These are phyloP conservation scores for Knufia petricola DNA, from an alignment of 2,329 filamentous ascomycete species.

Conservation along the genomic window DNA sequence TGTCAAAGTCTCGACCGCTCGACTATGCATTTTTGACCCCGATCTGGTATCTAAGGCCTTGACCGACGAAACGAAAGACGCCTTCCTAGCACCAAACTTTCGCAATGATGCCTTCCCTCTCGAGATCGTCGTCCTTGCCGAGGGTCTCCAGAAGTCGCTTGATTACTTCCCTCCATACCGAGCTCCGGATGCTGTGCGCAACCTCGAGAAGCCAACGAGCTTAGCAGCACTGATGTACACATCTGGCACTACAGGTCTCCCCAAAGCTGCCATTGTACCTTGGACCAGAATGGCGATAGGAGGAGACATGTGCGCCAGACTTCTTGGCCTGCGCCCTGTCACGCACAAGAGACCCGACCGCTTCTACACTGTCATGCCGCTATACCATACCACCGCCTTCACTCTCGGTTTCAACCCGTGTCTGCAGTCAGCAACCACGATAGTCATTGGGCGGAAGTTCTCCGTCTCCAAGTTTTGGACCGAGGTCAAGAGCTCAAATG, in stretches of 20 bases:
- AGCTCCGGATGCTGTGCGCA: conserved; percentile 48
- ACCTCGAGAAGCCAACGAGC: conserved; percentile 42
- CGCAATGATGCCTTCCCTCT: conserved; percentile 35
- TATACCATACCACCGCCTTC: conserved; percentile 75
- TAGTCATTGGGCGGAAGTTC: conserved; percentile 67
- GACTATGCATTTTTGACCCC: conserved; percentile 62
- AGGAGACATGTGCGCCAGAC: conserved; percentile 43
- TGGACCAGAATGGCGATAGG: conserved; percentile 30
- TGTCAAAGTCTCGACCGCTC: conserved; percentile 56
- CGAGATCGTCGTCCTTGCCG: conserved; percentile 53
- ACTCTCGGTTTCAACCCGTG: conserved; percentile 58
- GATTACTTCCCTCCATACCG: conserved; percentile 38
- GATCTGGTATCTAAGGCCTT: conserved; percentile 46
- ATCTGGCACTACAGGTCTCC: conserved; percentile 79
- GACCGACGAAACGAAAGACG: conserved; percentile 31
- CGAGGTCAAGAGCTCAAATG: conserved; percentile 57
- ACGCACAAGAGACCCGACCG: conserved; percentile 47
- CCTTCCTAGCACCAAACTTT: conserved; percentile 33
- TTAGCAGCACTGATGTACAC: conserved; percentile 80
- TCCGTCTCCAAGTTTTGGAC: conserved; percentile 61
- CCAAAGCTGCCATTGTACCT: conserved; percentile 62
- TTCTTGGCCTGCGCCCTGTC: conserved; percentile 42
- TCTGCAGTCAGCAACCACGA: conserved; percentile 52
- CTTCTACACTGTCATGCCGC: conserved; percentile 76
- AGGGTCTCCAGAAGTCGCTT: conserved; percentile 43